Percentiles rank a stretch among this genome's conserved stretches.
phyloP scores from a whole-genome alignment of 2,329 filamentous ascomycete species.

The Arthrobotrys conoides region DNA sequence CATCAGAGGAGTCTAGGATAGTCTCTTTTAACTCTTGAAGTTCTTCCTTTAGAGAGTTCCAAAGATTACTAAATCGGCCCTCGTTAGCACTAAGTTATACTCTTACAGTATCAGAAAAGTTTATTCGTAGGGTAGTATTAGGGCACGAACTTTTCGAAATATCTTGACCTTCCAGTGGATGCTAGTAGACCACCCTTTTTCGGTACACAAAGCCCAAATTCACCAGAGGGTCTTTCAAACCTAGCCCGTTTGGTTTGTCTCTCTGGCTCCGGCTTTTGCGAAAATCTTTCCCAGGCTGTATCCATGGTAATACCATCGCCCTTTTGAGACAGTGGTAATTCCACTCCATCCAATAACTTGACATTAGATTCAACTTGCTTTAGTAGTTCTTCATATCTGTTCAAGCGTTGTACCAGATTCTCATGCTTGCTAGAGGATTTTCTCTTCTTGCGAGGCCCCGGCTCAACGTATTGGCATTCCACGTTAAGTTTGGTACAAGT shows the following conservation, averaged over 20 bases:
- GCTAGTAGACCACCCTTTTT: slow-evolving; percentile 46
- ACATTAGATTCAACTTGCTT: slow-evolving; percentile 57
- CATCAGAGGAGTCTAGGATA: slow-evolving; percentile 42
- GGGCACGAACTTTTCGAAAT: slow-evolving; percentile 51
- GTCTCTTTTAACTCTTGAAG: slow-evolving; percentile 57
- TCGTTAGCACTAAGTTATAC: neutral
- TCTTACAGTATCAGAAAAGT: neutral
- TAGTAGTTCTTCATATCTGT: slow-evolving; percentile 53
- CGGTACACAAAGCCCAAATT: slow-evolving; percentile 28
- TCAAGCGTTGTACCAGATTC: slow-evolving; percentile 46
- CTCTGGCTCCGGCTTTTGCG: slow-evolving; percentile 15
- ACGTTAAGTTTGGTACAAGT: slow-evolving; percentile 77
- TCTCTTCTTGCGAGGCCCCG: slow-evolving; percentile 67
- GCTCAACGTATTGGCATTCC: slow-evolving; percentile 75
- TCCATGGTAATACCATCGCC: neutral
- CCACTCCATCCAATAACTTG: slow-evolving; percentile 34
- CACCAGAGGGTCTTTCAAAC: slow-evolving; percentile 22
- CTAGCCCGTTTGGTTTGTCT: slow-evolving; percentile 27
- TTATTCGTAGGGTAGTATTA: neutral
- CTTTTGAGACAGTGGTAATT: slow-evolving; percentile 5
- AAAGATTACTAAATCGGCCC: slow-evolving; percentile 40
- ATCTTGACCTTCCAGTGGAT: slow-evolving; percentile 38
- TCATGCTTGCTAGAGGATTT: slow-evolving; percentile 59
- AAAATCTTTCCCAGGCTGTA: neutral
- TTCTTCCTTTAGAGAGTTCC: slow-evolving; percentile 55